Conservation (phyloP, 352 stramenopile species). For the Elongisporangium undulatum region DNA sequence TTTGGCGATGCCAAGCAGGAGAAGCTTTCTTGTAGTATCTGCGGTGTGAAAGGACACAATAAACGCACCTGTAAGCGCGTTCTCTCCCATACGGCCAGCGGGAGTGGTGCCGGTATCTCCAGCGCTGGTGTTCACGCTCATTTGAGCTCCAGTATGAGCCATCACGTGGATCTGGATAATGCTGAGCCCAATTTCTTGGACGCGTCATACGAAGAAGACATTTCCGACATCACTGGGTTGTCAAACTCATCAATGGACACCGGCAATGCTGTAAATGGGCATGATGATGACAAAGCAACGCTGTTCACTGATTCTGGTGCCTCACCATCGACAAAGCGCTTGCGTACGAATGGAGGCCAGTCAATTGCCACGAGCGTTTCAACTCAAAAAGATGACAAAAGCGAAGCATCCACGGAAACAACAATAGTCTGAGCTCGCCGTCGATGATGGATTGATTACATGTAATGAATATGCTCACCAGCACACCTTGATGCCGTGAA, state of each 20-base stretch:
- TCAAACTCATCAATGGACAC: neutral
- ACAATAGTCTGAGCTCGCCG: neutral
- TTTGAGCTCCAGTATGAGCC: neutral
- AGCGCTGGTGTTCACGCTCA: neutral
- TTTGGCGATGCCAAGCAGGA: constrained; percentile 63
- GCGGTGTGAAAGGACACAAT: constrained; percentile 80
- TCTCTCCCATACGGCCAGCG: neutral
- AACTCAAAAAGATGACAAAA: neutral
- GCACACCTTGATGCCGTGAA: no score
- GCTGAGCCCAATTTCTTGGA: neutral
- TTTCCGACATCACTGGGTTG: neutral
- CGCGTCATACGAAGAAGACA: neutral
- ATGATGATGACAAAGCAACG: neutral
- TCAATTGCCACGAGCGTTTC: neutral
- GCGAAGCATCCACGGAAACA: neutral
- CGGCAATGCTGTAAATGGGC: neutral
- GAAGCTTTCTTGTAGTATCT: constrained; percentile 75
- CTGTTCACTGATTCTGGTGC: neutral
- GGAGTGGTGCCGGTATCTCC: neutral
- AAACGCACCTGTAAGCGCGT: constrained; percentile 78
- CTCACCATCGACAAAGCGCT: neutral
- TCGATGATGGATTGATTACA: neutral
- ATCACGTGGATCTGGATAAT: neutral
- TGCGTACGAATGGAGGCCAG: neutral
- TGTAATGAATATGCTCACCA: no score